Evolutionary conservation across 1,139 yeast species (phyloP).

Genomic region (Sugiyamaella neomexicana): DNA sequence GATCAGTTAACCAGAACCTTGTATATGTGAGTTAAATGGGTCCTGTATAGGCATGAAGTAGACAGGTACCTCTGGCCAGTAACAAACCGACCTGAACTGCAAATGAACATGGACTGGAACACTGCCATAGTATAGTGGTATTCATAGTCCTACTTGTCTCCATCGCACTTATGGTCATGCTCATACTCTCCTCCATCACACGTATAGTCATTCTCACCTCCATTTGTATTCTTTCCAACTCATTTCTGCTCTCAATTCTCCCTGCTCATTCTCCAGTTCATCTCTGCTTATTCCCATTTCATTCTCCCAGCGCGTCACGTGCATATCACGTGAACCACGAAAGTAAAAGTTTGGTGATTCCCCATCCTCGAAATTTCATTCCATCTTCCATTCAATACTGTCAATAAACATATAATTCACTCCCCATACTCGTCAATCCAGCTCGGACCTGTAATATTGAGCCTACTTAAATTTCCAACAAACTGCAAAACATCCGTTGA

Average conservation of each 20-base stretch:
- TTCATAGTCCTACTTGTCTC: too few species aligned
- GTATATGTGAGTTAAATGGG: too few species aligned
- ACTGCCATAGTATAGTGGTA: too few species aligned
- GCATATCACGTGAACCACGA: conserved; percentile 3
- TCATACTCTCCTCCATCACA: too few species aligned
- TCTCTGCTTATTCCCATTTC: not conserved
- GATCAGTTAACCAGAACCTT: too few species aligned
- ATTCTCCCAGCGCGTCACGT: not conserved
- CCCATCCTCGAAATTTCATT: conserved; percentile 4
- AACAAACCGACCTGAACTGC: too few species aligned
- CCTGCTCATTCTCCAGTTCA: not conserved
- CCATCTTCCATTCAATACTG: not conserved
- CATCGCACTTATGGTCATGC: too few species aligned
- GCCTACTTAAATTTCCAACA: not conserved
- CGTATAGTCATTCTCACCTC: too few species aligned
- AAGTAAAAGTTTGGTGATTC: not conserved
- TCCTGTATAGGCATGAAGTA: too few species aligned
- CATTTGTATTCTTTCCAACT: too few species aligned
- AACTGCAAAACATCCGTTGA: not conserved
- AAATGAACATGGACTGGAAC: too few species aligned
- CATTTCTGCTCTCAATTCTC: not conserved
- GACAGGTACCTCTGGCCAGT: too few species aligned
- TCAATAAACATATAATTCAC: not conserved
- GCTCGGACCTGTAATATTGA: not conserved
- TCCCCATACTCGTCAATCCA: not conserved